Base-by-base conservation (phyloP, 2,329 filamentous ascomycete genomes). In the Ampelomyces quisqualis region DNA sequence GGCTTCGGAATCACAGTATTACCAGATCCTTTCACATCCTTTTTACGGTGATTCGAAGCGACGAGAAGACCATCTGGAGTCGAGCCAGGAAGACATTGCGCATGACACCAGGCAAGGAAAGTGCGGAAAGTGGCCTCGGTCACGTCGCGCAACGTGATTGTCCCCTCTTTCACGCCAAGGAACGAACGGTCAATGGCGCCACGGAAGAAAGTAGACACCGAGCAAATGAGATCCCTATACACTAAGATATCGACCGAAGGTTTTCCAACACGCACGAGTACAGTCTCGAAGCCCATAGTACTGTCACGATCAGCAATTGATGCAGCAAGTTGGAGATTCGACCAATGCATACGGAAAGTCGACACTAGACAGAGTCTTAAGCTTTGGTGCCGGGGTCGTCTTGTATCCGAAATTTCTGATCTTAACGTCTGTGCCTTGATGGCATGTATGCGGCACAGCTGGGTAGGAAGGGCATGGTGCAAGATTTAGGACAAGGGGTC, bases 191-290 rank as follows among this genome's bases (percentile, higher is more conserved):
- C 19, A 32, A 52, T 49, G 9, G 44, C 41, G 14, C 30, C 32
- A 1, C 35, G 35, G 18, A 46, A 51, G 26, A 45, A 48, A 5
- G 35, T 20, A n/a, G 39, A 44, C 4, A 51, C 38, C 1, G 37
- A 29, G 17, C 43, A 38, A 3, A 55, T 23, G 7, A 55, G 11
- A 6, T 48, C 39, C 20, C 40, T 42, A 31, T 57, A 36, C 1
- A 46, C 40, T 11, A 34, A 7, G 14, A 55, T 38, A 10, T 28
- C 21, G 6, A 43, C 26, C 26, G 33, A 10, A 2, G 27, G 17
- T 0, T 46, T 23, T 3, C 36, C 47, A 15, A 55, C 29, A 15
- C 19, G 34, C 9, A 58, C 27, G 7, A 31, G 45, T 14, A 53
- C 48, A 4, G 40, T 34, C 3, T 51, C 45, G 4, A 43, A 38